Evolutionary conservation across 306 rosid genomes (phyloP).

Genomic region (Mimosa bimucronata): DNA sequence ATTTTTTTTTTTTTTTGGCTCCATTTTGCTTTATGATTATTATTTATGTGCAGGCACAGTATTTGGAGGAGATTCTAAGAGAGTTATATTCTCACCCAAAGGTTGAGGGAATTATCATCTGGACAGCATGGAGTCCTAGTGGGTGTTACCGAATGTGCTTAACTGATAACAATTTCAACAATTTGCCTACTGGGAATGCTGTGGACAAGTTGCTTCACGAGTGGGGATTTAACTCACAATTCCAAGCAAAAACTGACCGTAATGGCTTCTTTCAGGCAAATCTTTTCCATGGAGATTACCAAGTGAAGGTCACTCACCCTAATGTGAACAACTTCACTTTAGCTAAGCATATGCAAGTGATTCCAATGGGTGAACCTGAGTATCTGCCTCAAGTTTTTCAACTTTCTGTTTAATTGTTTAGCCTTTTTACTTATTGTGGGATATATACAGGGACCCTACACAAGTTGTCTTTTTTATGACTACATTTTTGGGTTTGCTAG

Average conservation of each 20-base stretch:
- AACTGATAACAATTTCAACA: slow-evolving; percentile 62
- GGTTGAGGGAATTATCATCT: slow-evolving; percentile 63
- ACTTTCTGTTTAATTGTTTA: slow-evolving; percentile 3
- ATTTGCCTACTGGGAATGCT: slow-evolving; percentile 68
- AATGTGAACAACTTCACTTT: not conserved
- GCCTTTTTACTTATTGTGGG: not conserved
- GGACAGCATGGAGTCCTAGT: slow-evolving; percentile 56
- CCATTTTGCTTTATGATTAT: not conserved
- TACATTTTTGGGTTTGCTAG: not conserved
- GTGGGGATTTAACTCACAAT: slow-evolving; percentile 46
- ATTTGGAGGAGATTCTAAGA: slow-evolving; percentile 65
- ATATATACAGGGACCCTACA: not conserved
- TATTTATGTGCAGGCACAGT: slow-evolving; percentile 36
- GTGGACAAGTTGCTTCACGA: slow-evolving; percentile 67
- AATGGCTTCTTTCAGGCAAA: slow-evolving; percentile 34
- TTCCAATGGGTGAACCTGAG: not conserved
- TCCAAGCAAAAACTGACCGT: slow-evolving; percentile 31
- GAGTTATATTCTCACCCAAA: slow-evolving; percentile 69
- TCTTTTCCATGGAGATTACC: slow-evolving; percentile 41
- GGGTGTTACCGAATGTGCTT: slow-evolving; percentile 66
- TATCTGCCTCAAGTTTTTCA: not conserved
- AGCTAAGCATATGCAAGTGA: slow-evolving; percentile 23
- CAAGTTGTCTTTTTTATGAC: not conserved
- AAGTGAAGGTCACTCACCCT: slow-evolving; percentile 29
- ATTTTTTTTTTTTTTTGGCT: too few species aligned